These are phyloP conservation scores for Omphalotus guepiniiformis DNA, from an alignment of 768 basidiomycete genomes.

Conservation along the genomic window DNA sequence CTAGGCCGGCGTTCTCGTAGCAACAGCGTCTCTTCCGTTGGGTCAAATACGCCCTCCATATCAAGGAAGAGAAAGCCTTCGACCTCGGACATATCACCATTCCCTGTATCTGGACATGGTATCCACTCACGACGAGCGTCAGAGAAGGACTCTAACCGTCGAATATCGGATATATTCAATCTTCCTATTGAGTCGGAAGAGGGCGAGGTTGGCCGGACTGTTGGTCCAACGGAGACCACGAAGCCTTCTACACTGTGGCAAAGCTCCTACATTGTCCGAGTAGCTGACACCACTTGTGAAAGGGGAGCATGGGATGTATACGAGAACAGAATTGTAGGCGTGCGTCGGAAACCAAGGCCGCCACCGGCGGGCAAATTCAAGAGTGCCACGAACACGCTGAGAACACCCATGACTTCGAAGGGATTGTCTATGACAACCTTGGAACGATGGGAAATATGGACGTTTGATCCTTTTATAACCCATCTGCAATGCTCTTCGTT, in stretches of 20 bases:
- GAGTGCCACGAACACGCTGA: not conserved
- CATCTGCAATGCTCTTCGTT: conserved; percentile 49
- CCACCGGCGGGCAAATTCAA: not conserved
- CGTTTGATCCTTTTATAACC: conserved; percentile 54
- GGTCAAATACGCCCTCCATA: conserved; percentile 42
- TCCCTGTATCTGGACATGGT: conserved; percentile 80
- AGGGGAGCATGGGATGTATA: conserved; percentile 75
- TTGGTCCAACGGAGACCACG: conserved; percentile 22
- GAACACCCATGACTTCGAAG: conserved; percentile 14
- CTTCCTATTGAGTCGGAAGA: conserved; percentile 45
- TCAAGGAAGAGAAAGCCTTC: conserved; percentile 48
- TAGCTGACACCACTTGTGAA: conserved; percentile 59
- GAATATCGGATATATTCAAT: conserved; percentile 41
- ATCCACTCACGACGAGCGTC: conserved; percentile 69
- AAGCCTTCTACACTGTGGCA: conserved; percentile 47
- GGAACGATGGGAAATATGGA: conserved; percentile 85
- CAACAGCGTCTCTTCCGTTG: conserved; percentile 44
- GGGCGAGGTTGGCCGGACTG: conserved; percentile 22
- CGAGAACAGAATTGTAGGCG: conserved; percentile 55
- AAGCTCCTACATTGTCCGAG: conserved; percentile 48
- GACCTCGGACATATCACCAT: conserved; percentile 47
- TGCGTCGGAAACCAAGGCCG: conserved; percentile 60
- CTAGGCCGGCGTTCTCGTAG: conserved; percentile 59
- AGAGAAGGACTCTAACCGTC: conserved; percentile 57
- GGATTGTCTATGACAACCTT: conserved; percentile 63